Base-by-base conservation (phyloP, 2,329 filamentous ascomycete genomes). In the Pochonia chlamydosporia region DNA sequence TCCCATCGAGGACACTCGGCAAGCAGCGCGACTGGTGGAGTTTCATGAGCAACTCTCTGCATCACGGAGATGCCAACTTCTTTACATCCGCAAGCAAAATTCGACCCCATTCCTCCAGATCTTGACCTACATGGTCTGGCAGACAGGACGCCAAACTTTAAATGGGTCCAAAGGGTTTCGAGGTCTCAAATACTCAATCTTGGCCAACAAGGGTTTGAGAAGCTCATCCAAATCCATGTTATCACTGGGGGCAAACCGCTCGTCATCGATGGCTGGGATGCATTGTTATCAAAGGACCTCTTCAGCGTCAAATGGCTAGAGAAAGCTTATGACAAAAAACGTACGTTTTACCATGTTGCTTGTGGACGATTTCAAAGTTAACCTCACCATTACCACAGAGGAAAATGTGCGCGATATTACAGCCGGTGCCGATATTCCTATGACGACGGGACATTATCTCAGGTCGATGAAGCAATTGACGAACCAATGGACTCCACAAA, bases 361-460 rank as follows among this genome's bases (percentile, higher is more conserved):
- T 23, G 23, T 14, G 26, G 11, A 18, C 16, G 14, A n/a, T 16
- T 16, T n/a, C n/a, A 26, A 2, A 9, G 10, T 42, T 20, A 5
- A 39, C 5, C 2, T 39, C 18, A 52, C 58, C 63, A 28, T 67
- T 36, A 28, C 37, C 21, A 39, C 53, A 92, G 88, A 87, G 60
- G 90, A 97, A 64, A 84, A 82, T 63, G 88, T 95, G 47, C 82
- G 90, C 55, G 90, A 96, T 61, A 81, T 97, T 42, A 79, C 77
- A 9, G 76, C 78, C 11, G 84, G 87, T 52, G 71, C 75, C 44
- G 83, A 92, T 59, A 81, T 96, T 9, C 87, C 85, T 1, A 87
- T 97, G 72, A 92, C 89, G 0, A 88, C 88, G 52, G 85, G 84
- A 1, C 92, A 97, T 64, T 99, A 99, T 66, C 71, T 99, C 28